Percentiles rank a stretch among this genome's conserved stretches.
phyloP scores from a whole-genome alignment of 2,329 filamentous ascomycete genomes.

The Neurospora crassa region DNA sequence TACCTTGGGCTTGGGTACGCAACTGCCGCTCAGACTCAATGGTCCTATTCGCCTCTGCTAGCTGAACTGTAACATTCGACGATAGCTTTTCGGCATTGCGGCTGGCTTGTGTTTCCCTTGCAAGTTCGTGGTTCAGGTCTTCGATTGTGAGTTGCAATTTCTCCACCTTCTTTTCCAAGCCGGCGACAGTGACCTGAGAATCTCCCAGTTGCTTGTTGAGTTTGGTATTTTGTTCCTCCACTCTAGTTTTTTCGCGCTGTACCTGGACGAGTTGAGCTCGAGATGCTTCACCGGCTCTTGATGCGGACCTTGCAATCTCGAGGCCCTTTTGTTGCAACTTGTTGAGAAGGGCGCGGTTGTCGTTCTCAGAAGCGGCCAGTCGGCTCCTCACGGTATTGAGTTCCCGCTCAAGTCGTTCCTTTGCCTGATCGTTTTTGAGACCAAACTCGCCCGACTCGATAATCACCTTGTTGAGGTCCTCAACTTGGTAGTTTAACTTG shows the following conservation, averaged over 20 bases:
- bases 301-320: slow-evolving; percentile 85
- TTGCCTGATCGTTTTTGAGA: slow-evolving; percentile 83
- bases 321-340: slow-evolving; percentile 96
- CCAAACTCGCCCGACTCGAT: slow-evolving; percentile 84
- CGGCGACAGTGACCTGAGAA: slow-evolving; percentile 69
- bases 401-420: slow-evolving; percentile 86
- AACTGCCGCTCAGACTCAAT: slow-evolving; percentile 86
- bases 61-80: slow-evolving; percentile 68
- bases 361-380: slow-evolving; percentile 85
- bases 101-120: slow-evolving; percentile 79
- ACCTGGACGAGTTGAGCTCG: slow-evolving; percentile 66
- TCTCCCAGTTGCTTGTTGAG: slow-evolving; percentile 80
- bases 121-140: slow-evolving; percentile 86
- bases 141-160: slow-evolving; percentile 82
- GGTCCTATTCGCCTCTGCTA: slow-evolving; percentile 81
- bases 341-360: slow-evolving; percentile 89
- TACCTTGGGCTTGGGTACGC: slow-evolving; percentile 74
- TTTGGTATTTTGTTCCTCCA: slow-evolving; percentile 74
- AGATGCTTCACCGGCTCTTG: slow-evolving; percentile 74
- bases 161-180: slow-evolving; percentile 88
- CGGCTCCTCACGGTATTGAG: slow-evolving; percentile 85
- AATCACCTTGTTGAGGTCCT: slow-evolving; percentile 79
- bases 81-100: slow-evolving; percentile 84
- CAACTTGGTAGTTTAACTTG: slow-evolving; percentile 68
- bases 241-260: slow-evolving; percentile 71